Conservation (phyloP, 495 filamentous ascomycete genomes). For the Lichina pygmaea region DNA sequence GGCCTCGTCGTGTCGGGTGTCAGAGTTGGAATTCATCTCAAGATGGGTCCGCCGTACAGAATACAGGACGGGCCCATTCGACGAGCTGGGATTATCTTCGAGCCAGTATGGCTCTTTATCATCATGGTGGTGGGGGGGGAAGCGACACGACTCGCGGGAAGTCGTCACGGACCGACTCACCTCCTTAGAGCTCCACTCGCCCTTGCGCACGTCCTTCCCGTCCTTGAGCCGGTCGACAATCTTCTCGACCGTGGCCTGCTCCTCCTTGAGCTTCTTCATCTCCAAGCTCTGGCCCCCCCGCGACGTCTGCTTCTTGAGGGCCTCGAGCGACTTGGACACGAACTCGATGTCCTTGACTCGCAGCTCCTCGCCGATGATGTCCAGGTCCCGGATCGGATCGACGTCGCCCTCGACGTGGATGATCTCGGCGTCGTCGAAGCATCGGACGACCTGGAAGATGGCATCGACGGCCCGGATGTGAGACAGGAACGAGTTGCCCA, state of each 20-base stretch:
- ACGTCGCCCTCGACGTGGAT: constrained; percentile 99
- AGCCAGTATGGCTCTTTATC: constrained; percentile 87
- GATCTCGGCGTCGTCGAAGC: constrained; percentile 98
- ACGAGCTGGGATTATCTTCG: constrained; percentile 99
- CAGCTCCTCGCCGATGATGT: constrained; percentile 91
- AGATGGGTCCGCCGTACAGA: constrained; percentile 37
- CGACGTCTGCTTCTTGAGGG: constrained; percentile 70
- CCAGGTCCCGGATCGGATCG: constrained; percentile 74
- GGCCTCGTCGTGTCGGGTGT: constrained; percentile 7
- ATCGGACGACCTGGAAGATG: constrained; percentile 97
- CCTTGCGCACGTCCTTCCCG: constrained; percentile 80
- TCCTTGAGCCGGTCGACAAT: constrained; percentile 54
- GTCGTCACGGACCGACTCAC: constrained; percentile 24
- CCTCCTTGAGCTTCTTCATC: constrained; percentile 92
- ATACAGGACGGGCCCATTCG: constrained; percentile 46
- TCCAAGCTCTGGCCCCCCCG: constrained; percentile 88
- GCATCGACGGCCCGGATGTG: constrained; percentile 98
- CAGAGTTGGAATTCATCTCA: constrained; percentile 56
- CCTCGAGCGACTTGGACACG: constrained; percentile 78
- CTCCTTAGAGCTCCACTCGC: constrained; percentile 82
- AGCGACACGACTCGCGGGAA: constrained; percentile 6
- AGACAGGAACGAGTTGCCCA: constrained; percentile 94
- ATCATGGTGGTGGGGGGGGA: constrained; percentile 31
- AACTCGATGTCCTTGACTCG: constrained; percentile 98
- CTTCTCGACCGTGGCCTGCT: constrained; percentile 78